These are phyloP conservation scores for Extremus antarcticus DNA, from an alignment of 495 filamentous ascomycete genomes.

Conservation along the genomic window DNA sequence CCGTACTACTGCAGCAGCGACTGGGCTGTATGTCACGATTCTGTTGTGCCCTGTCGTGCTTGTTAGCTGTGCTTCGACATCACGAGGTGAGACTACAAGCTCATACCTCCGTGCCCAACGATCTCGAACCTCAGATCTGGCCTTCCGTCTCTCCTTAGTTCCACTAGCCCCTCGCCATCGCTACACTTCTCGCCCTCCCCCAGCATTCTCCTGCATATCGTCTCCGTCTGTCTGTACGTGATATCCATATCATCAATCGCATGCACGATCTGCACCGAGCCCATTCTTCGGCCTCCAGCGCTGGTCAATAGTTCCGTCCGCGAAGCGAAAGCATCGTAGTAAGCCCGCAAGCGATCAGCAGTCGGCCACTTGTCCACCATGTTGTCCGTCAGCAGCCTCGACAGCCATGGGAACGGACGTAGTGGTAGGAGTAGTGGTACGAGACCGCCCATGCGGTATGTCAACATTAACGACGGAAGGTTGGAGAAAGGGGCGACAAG, in stretches of 20 bases:
- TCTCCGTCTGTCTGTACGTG: conserved; percentile 23
- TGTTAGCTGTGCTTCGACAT: not conserved
- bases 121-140: conserved; percentile 42
- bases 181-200: conserved; percentile 15
- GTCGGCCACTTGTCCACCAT: conserved; percentile 51
- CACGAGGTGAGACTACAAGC: not conserved
- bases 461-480: conserved; percentile 57
- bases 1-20: conserved; percentile 52
- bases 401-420: conserved; percentile 41
- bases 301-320: conserved; percentile 31
- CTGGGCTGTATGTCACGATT: conserved; percentile 41
- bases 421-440: conserved; percentile 73
- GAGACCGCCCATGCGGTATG: conserved; percentile 61
- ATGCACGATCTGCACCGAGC: conserved; percentile 24
- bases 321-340: conserved; percentile 25
- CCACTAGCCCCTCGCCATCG: conserved; percentile 34
- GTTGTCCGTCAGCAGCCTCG: conserved; percentile 33
- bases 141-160: conserved; percentile 20
- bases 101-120: conserved; percentile 46
- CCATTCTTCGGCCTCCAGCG: conserved; percentile 19
- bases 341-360: conserved; percentile 33
- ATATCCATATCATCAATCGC: conserved; percentile 29
- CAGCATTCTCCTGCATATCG: conserved; percentile 19
- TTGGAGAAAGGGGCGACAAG: conserved; percentile 70
- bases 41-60: conserved; percentile 44